Evolutionary conservation across 768 basidiomycete genomes (phyloP), one percentile per base, ranked within the genome.

Genomic region (Lactarius evosmus): DNA sequence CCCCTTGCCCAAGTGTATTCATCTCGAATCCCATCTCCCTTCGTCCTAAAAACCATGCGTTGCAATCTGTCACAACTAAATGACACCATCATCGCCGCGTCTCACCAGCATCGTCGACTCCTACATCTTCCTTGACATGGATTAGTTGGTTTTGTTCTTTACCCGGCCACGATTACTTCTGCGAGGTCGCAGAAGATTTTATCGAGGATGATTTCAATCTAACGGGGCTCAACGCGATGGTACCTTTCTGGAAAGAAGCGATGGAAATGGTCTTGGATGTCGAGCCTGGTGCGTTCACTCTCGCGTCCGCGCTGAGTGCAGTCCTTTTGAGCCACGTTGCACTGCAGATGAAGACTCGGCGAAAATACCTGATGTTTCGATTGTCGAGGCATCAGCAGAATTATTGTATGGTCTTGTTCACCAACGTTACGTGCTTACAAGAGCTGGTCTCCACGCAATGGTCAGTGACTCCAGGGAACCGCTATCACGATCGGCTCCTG

Each of bases 221-320:
- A 41, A 99, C 97, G 6, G 97, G 97, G 7, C 77, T 99, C 74
- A 96, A 95, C 72, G 83, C 84, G 34, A 87, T 95, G 87, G 97
- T 98, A 19, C 97, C 97, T 8, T 99, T 99, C 74, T 99, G 96
- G 94, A 98, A 98, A 75, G 97, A 99, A 75, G 97, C 97, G 51
- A 91, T 99, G 89, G 97, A 99, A 79, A 99, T 99, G 97, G 94
- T 99, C 17, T 77, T 99, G 69, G 97, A 99, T 77, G 96, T 98
- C 58, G 97, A 99, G 77, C 94, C 97, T 80, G 95, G 96, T 95
- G 74, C 75, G 87, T 74, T 25, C 36, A n/a, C 36, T 66, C 67
- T 65, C 29, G 59, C 29, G 56, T 58, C 58, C 58, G 66, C 17
- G 14, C 40, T 36, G 36, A 7, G 11, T 22, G 2, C n/a, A 27